These are phyloP conservation scores for Protomyces macrosporus DNA, from an alignment of 1,139 yeast genomes.

Conservation along the genomic window DNA sequence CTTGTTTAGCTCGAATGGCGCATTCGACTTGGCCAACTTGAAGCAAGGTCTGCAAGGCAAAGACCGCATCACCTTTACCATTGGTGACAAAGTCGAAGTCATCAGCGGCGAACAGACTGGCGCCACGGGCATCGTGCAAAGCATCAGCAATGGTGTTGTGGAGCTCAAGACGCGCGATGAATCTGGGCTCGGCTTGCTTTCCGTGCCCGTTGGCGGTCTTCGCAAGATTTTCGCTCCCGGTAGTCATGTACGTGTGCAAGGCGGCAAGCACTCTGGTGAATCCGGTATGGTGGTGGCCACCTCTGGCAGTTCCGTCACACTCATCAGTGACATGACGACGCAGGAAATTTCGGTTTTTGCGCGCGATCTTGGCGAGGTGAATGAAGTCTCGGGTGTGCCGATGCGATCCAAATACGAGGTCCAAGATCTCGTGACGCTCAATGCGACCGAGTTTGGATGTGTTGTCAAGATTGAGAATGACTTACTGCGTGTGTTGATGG, in stretches of 20 bases:
- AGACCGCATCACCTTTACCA: conserved; percentile 60
- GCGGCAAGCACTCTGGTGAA: conserved; percentile 87
- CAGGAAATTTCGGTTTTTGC: conserved; percentile 79
- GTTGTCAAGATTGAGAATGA: conserved; percentile 86
- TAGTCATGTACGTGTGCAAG: conserved; percentile 89
- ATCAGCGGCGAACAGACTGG: conserved; percentile 91
- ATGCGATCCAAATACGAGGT: conserved; percentile 71
- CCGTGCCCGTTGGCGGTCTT: conserved; percentile 72
- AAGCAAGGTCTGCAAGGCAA: conserved; percentile 68
- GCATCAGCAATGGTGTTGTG: conserved; percentile 40
- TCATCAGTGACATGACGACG: conserved; percentile 81
- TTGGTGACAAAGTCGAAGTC: conserved; percentile 91
- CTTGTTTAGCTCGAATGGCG: conserved; percentile 72
- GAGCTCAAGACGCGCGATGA: conserved; percentile 29
- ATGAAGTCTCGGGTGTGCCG: conserved; percentile 50
- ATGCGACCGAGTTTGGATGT: conserved; percentile 82
- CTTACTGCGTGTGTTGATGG: conserved; percentile 70
- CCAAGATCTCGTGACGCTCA: conserved; percentile 84
- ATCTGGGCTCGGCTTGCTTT: conserved; percentile 44
- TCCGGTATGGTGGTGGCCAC: conserved; percentile 88
- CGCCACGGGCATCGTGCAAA: conserved; percentile 70
- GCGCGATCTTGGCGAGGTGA: conserved; percentile 46
- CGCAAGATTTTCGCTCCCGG: conserved; percentile 85
- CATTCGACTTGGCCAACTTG: conserved; percentile 75
- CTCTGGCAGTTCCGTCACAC: conserved; percentile 76